Conservation (phyloP, 1,139 yeast species). For the Yamadazyma dendronema region DNA sequence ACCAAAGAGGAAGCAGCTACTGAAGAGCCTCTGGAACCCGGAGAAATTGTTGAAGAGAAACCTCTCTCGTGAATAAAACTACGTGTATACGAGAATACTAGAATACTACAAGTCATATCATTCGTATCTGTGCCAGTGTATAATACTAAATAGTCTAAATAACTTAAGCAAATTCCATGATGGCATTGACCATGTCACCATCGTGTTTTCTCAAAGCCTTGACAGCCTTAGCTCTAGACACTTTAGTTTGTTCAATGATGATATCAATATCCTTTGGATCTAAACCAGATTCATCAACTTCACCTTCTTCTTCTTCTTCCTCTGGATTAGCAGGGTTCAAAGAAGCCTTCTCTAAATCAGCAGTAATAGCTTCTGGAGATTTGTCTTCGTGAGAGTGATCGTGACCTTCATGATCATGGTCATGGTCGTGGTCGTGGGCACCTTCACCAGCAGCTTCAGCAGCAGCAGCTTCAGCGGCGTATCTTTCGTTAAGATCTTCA, state of each 20-base stretch:
- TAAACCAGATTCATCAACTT: constrained; percentile 76
- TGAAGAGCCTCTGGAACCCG: neutral
- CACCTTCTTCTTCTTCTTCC: constrained; percentile 64
- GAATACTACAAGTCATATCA: neutral
- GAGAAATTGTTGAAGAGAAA: neutral
- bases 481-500: constrained; percentile 84
- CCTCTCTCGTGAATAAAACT: neutral
- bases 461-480: constrained; percentile 67
- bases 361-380: constrained; percentile 80
- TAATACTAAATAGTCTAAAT: constrained; percentile 2
- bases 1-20: neutral
- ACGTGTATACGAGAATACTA: no score
- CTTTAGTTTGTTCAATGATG: constrained; percentile 87
- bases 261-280: constrained; percentile 76
- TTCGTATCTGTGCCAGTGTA: constrained; percentile 1
- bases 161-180: constrained; percentile 73
- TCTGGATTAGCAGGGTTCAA: constrained; percentile 43
- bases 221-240: constrained; percentile 84
- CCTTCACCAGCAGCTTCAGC: constrained; percentile 15
- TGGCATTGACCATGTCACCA: constrained; percentile 94
- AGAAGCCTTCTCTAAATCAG: constrained; percentile 85
- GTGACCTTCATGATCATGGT: constrained; percentile 17
- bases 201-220: constrained; percentile 86
- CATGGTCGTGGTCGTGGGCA: constrained; percentile 30
- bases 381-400: constrained; percentile 35